Base-by-base conservation (phyloP, 192 early-diverging fungal species). In the Entophlyctis helioformis region DNA sequence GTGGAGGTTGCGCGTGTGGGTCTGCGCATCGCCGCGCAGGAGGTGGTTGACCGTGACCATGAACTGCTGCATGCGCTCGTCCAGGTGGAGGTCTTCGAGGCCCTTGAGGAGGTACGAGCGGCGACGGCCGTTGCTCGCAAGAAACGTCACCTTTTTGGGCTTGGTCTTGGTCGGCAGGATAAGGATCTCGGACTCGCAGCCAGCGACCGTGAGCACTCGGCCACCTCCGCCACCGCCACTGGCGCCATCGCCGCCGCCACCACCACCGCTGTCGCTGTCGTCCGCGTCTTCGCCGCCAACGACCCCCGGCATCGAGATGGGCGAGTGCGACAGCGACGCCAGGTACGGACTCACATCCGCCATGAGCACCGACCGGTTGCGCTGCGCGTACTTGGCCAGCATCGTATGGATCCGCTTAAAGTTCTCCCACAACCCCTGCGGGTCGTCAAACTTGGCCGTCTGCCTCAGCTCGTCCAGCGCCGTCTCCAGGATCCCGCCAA, bases 51-150 rank as follows among this genome's bases (percentile, higher is more conserved):
- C 57, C 13, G 69, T 78, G 15, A 56, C 46, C 0, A 91, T 21
- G 2, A 86, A 50, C 56, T 93, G 91, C 76, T 92, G 91, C 6
- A 91, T 78, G 28, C 87, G 69, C 51, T 96, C 89, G 50, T 98
- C 94, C 33, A 94, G 56, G 54, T 91, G 87, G 40, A 94, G 53
- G 63, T 96, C 88, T 59, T 98, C 94, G 28, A 78, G 61, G 1
- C 94, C 94, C 54, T 98, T 98, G 24, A 98, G 76, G 2, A 98
- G 62, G 40, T 85, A 98, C 16, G 76, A 45, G 63, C 84, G 69
- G 18, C 57, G 48, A 13, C 45, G 33, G 18, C 82, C 79, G 48
- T 85, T 62, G 24, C 72, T 55, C 8, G 67, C 69, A 6, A 66
- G 26, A 24, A 96, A 44, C 10, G 62, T 54, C 19, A 96, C 50